Evolutionary conservation across 768 basidiomycete species (phyloP).

Genomic region (Mycena rosella): DNA sequence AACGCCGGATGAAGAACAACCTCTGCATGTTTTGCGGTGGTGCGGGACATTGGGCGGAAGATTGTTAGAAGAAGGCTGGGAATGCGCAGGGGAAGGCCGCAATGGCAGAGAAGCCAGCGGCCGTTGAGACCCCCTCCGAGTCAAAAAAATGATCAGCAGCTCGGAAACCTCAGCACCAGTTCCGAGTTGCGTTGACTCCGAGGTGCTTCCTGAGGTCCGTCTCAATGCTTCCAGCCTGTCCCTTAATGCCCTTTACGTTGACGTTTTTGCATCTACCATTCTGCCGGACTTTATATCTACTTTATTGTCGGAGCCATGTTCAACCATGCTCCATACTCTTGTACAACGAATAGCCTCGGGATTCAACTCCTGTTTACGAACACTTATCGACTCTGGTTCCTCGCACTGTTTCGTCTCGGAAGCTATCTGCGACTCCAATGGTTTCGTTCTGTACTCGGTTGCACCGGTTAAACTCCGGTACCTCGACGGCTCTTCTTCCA

Average conservation of each 20-base stretch:
- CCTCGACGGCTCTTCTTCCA: conserved; percentile 17
- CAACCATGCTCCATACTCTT: not conserved
- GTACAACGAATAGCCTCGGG: too few relatives aligned
- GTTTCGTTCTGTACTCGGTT: not conserved
- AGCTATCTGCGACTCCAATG: not conserved
- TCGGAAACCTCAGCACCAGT: conserved; percentile 6
- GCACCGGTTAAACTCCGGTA: not conserved
- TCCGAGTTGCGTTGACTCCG: conserved; percentile 22
- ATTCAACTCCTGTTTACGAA: not conserved
- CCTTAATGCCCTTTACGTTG: conserved; percentile 10
- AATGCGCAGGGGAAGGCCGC: not conserved
- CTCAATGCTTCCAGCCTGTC: conserved; percentile 28
- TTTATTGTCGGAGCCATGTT: not conserved
- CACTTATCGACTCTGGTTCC: conserved; percentile 20
- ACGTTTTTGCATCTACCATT: not conserved
- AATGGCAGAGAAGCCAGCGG: too few relatives aligned
- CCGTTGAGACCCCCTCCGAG: not conserved
- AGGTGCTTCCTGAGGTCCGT: conserved; percentile 15
- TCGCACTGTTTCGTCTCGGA: conserved; percentile 18
- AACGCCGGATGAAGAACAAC: conserved; percentile 38
- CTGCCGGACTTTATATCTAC: too few relatives aligned
- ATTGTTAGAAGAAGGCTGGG: conserved; percentile 38
- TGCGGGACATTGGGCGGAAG: conserved; percentile 40
- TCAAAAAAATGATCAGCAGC: conserved; percentile 24
- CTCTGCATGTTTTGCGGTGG: conserved; percentile 54